These are phyloP conservation scores for Atkinsonella texensis DNA, from an alignment of 2,329 filamentous ascomycete genomes.

Conservation along the genomic window DNA sequence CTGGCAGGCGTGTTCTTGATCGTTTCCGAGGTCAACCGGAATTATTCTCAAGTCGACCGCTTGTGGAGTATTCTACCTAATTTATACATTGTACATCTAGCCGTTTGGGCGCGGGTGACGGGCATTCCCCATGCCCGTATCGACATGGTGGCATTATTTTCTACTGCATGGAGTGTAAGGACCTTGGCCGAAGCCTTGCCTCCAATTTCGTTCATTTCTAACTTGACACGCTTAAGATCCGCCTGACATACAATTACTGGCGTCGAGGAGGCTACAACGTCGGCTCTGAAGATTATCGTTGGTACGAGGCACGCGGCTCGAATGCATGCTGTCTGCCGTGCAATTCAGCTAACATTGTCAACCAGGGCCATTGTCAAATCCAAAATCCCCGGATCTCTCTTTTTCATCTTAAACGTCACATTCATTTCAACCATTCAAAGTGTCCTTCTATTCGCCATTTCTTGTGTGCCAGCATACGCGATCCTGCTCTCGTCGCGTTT, in stretches of 20 bases:
- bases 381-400: conserved; percentile 49
- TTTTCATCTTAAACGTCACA: conserved; percentile 76
- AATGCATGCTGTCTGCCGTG: too few relatives aligned
- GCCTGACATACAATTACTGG: conserved; percentile 95
- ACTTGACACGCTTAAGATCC: conserved; percentile 33
- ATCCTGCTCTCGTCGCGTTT: conserved; percentile 62
- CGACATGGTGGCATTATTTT: conserved; percentile 60
- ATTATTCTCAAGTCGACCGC: conserved; percentile 95
- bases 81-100: conserved; percentile 75
- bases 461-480: conserved; percentile 66
- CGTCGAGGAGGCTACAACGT: conserved; percentile 82
- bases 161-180: conserved; percentile 67
- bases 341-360: conserved; percentile 2
- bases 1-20: conserved; percentile 63
- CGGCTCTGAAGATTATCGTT: conserved; percentile 92
- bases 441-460: conserved; percentile 66
- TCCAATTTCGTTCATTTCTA: background rate
- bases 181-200: background rate
- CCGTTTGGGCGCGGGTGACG: conserved; percentile 66
- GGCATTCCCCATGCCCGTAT: conserved; percentile 59
- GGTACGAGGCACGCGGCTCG: conserved; percentile 28
- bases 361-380: conserved; percentile 57
- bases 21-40: conserved; percentile 73
- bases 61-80: conserved; percentile 84
- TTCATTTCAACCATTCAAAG: conserved; percentile 84